Evolutionary conservation across 345 rosid genomes (phyloP), one percentile per base, ranked within the genome.

Genomic region (Camelina laxa): DNA sequence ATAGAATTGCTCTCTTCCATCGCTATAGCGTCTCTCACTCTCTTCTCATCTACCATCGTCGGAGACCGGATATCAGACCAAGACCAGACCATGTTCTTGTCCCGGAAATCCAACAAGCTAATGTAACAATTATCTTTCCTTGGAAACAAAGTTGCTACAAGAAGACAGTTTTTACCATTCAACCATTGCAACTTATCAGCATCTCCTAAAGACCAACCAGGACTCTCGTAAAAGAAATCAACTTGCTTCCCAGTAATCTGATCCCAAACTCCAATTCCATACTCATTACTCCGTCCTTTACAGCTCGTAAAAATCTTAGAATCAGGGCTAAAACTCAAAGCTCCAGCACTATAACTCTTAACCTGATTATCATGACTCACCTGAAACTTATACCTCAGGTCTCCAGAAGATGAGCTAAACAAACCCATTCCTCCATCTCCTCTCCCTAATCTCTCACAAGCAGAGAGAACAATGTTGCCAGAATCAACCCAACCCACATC

Each of bases 201-300:
- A 71, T 96, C 98, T 5, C 99, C 99, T 6, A 96, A 79, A 2
- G 98, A 89, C 97, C 97, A 95, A 27, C 94, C 94, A 0, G 90
- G 87, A 50, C 84, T 76, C 54, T 95, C 98, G 65, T 95, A 89
- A 60, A 92, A 90, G 83, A 95, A 92, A 83, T 92, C 98, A 1
- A 82, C 76, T 71, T 92, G 97, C 69, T 90, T 86, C 5, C 96
- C 97, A 0, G 92, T 84, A 13, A 87, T 74, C 38, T 88, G 99
- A 74, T 95, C 99, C 98, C 99, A 95, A 71, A 95, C 97, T 7
- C 99, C 99, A 75, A 95, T 76, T 7, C 99, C 99, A 47, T 92
- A 89, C 84, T 95, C 99, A 60, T 92, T 89, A 47, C 97, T 88
- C 76, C 99, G 76, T 48, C 99, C 97, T 80, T 86, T 92, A 19